Conservation (phyloP, 2,329 filamentous ascomycete species). For the Phoma herbarum region DNA sequence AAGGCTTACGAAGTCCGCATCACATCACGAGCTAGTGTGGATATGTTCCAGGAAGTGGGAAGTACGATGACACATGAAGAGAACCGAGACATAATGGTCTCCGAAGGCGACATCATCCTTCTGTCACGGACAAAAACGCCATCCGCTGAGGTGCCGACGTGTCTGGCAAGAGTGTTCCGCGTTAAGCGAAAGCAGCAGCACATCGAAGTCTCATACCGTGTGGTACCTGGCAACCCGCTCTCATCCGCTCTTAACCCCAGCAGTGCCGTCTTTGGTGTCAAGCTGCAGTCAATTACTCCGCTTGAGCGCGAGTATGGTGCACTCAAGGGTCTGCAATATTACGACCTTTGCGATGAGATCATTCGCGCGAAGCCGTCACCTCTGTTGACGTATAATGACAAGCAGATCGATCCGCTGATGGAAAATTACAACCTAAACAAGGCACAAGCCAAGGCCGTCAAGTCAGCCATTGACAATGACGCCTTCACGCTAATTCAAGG, state of each 20-base stretch:
- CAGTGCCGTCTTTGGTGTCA: slow-evolving; percentile 74
- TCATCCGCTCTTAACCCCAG: slow-evolving; percentile 74
- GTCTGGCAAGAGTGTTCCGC: slow-evolving; percentile 83
- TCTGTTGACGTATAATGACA: slow-evolving; percentile 80
- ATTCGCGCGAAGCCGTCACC: slow-evolving; percentile 88
- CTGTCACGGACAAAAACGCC: slow-evolving; percentile 79
- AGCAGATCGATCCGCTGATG: slow-evolving; percentile 73
- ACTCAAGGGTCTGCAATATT: slow-evolving; percentile 89
- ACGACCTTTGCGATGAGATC: slow-evolving; percentile 94
- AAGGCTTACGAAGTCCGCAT: slow-evolving; percentile 89
- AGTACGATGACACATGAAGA: slow-evolving; percentile 77
- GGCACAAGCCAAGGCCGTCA: slow-evolving; percentile 89
- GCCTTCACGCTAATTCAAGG: slow-evolving; percentile 96
- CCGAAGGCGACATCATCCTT: slow-evolving; percentile 88
- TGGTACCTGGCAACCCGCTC: slow-evolving; percentile 72
- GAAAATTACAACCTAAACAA: slow-evolving; percentile 84
- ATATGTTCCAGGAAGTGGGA: slow-evolving; percentile 91
- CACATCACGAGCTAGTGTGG: slow-evolving; percentile 85
- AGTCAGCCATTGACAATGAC: slow-evolving; percentile 93
- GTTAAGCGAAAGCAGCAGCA: slow-evolving; percentile 81
- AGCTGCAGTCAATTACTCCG: slow-evolving; percentile 91
- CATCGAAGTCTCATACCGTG: slow-evolving; percentile 85
- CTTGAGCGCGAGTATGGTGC: slow-evolving; percentile 96
- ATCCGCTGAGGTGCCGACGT: slow-evolving; percentile 75
- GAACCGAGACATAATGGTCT: slow-evolving; percentile 75